Evolutionary conservation across 352 stramenopile genomes (phyloP).

Genomic region (Chrysophaeum taylorii): DNA sequence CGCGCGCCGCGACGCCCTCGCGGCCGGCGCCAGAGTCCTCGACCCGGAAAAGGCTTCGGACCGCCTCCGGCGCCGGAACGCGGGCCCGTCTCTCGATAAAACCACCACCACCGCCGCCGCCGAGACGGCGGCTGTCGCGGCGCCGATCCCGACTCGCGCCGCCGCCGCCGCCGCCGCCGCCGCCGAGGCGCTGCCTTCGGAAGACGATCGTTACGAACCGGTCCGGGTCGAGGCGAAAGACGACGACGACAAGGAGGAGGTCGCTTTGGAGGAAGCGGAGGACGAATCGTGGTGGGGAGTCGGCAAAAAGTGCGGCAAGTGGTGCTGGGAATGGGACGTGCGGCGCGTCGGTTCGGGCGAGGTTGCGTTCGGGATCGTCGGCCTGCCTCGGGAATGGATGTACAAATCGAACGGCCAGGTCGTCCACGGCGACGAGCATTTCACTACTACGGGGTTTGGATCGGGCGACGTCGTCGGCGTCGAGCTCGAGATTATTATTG

Average conservation of each 20-base stretch:
- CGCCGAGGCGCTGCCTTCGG: too few relatives aligned
- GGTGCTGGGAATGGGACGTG: background rate
- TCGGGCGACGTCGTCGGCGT: conserved; percentile 1
- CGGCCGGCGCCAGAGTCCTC: too few relatives aligned
- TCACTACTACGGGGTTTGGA: background rate
- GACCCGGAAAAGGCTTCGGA: too few relatives aligned
- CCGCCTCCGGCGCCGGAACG: too few relatives aligned
- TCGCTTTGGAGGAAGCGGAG: background rate
- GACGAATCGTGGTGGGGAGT: background rate
- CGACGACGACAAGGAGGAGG: too few relatives aligned
- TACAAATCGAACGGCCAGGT: background rate
- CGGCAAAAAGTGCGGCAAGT: background rate
- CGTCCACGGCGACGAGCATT: background rate
- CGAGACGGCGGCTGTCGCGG: too few relatives aligned
- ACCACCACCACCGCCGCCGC: too few relatives aligned
- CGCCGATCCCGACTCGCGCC: too few relatives aligned
- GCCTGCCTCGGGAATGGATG: background rate
- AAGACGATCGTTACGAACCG: too few relatives aligned
- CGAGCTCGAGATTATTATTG: background rate
- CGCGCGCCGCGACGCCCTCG: too few relatives aligned
- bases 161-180: background rate
- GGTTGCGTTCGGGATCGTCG: background rate
- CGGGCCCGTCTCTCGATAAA: too few relatives aligned
- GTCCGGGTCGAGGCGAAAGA: too few relatives aligned
- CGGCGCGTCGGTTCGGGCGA: conserved; percentile 4